Evolutionary conservation across 192 early-diverging fungal species (phyloP), one percentile per base, ranked within the genome.

Genomic region (Backusella westeae): DNA sequence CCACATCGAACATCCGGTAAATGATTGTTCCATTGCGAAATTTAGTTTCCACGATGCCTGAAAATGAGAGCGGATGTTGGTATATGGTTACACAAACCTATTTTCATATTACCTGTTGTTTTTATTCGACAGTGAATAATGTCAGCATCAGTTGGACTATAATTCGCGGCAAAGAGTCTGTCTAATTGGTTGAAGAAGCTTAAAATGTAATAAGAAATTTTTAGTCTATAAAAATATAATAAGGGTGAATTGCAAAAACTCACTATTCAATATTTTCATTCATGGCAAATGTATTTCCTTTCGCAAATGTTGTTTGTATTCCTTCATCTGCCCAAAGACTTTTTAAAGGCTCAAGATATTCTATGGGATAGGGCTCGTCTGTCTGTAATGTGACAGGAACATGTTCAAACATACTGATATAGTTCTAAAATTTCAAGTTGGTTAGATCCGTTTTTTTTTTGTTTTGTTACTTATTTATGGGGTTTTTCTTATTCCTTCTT

Each of bases 1-100:
- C 88, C 0, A 89, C 88, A 75, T 89, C 88, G 71, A 89, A 85
- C 85, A 89, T 88, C 17, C 86, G 80, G 71, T 89, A 89, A 10
- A 84, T 83, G 44, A 88, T 52, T 0, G 73, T 29, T 23, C 84
- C 80, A 14, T 84, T 71, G 29, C 81, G 75, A 68, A 89, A 88
- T 8, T 80, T 82, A 1, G 88, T 89, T 67, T 89, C 88, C n/a
- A 82, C 83, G 35, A 89, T 89, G n/a, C 76, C 72, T 53, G n/a
- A 17, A 26, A 49, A 32, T 23, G 14, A 49, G 67, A 69, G 36
- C 32, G 36, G 36, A 19, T 36, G n/a, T 69, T 69, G 14, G 34
- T 10, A 34, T 10, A 36, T 12, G 7, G 56, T 73, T 23, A 59
- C 56, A 73, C 49, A 23, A 17, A 19, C 52, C 0, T 52, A 19